Evolutionary conservation across 306 rosid species (phyloP).

Genomic region (Dalbergia oliveri): DNA sequence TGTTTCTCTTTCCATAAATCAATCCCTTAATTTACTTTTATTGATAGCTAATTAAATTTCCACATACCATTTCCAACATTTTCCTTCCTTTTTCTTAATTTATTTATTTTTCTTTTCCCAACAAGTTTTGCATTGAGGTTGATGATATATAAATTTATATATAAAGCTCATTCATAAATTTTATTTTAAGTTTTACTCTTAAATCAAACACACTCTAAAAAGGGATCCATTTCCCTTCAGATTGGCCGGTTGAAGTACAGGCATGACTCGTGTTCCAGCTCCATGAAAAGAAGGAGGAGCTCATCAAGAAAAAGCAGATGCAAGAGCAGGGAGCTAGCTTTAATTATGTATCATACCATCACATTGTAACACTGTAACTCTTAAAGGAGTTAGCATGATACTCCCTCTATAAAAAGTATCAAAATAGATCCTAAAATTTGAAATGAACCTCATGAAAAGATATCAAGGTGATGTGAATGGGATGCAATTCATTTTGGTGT

Average conservation of each 20-base stretch:
- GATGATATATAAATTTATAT: too few relatives aligned
- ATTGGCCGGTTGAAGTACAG: background rate
- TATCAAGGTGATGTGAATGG: background rate
- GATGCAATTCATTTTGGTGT: too few relatives aligned
- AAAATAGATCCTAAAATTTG: background rate
- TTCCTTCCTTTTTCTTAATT: background rate
- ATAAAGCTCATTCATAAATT: too few relatives aligned
- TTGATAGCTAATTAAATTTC: background rate
- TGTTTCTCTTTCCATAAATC: too few relatives aligned
- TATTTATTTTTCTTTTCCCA: background rate
- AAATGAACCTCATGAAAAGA: background rate
- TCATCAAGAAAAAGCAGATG: too few relatives aligned
- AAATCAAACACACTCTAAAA: too few relatives aligned
- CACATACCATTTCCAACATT: background rate
- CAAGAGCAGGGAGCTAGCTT: too few relatives aligned
- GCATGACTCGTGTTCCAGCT: background rate
- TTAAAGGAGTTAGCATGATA: too few relatives aligned
- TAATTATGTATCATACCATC: too few relatives aligned
- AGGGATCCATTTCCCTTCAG: background rate
- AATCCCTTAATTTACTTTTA: too few relatives aligned
- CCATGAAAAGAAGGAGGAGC: background rate
- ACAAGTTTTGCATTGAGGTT: background rate
- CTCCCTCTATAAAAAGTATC: background rate
- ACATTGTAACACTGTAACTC: too few relatives aligned
- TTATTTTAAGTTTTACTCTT: too few relatives aligned